Evolutionary conservation across 805 yeast genomes (phyloP).

Genomic region (Spathaspora gorwiae): DNA sequence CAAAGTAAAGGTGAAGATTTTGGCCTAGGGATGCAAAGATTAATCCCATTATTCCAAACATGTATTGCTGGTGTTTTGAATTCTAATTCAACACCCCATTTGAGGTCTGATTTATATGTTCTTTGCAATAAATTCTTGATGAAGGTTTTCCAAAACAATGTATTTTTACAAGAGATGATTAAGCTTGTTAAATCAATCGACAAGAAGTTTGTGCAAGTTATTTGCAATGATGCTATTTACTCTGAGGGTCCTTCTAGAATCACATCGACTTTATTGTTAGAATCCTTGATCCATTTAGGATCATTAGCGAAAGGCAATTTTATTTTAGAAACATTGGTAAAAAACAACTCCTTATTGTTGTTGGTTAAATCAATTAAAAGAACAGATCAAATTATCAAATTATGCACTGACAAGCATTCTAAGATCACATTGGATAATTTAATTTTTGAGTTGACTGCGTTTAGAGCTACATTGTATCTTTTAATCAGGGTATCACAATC

Average conservation of each 20-base stretch:
- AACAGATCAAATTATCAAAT: constrained; percentile 56
- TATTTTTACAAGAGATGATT: constrained; percentile 43
- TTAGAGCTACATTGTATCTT: constrained; percentile 65
- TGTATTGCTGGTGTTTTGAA: constrained; percentile 70
- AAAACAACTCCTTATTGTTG: constrained; percentile 60
- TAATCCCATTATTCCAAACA: constrained; percentile 67
- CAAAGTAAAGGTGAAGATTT: constrained; percentile 12
- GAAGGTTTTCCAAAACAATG: constrained; percentile 40
- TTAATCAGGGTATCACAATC: constrained; percentile 73
- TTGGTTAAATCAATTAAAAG: constrained; percentile 65
- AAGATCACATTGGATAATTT: constrained; percentile 48
- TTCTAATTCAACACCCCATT: constrained; percentile 58
- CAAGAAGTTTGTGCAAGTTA: constrained; percentile 50
- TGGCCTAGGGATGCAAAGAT: constrained; percentile 41
- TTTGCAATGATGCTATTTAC: constrained; percentile 73
- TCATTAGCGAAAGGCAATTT: constrained; percentile 50
- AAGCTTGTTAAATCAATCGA: constrained; percentile 60
- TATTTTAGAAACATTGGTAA: constrained; percentile 56
- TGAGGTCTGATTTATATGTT: constrained; percentile 78
- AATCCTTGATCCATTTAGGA: constrained; percentile 56
- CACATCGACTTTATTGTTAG: constrained; percentile 71
- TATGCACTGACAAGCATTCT: constrained; percentile 22
- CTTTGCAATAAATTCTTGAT: constrained; percentile 63
- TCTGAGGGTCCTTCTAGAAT: constrained; percentile 76
- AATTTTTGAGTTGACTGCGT: constrained; percentile 71